Conservation (phyloP, 1,139 yeast genomes). For the Geotrichum phurueaensis region DNA sequence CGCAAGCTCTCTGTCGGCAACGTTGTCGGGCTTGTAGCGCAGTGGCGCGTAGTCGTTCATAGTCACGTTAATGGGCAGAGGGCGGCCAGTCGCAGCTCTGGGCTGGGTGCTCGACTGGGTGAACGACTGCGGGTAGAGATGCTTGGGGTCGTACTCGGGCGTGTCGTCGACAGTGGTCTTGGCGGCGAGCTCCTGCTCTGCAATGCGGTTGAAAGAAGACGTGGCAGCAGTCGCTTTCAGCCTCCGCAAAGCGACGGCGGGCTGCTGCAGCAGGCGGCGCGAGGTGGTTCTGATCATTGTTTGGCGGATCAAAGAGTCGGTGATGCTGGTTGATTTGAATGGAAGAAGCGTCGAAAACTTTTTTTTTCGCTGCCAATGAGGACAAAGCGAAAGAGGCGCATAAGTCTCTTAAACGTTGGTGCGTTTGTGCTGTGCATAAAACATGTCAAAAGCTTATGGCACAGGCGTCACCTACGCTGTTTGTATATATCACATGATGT, state of each 20-base stretch:
- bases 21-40: slow-evolving; percentile 59
- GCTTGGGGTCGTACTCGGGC: slow-evolving; percentile 19
- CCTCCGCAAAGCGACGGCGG: neutral
- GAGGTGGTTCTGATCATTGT: neutral
- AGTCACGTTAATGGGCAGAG: slow-evolving; percentile 77
- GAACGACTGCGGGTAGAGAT: slow-evolving; percentile 26
- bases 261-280: neutral
- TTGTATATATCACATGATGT: neutral
- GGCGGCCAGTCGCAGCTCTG: slow-evolving; percentile 38
- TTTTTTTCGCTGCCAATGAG: neutral
- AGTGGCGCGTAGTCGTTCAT: slow-evolving; percentile 79
- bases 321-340: neutral
- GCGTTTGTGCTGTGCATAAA: neutral
- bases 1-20: slow-evolving; percentile 56
- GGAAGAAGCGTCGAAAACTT: neutral
- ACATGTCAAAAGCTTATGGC: neutral
- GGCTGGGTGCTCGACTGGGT: slow-evolving; percentile 26
- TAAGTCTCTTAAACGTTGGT: neutral
- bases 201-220: slow-evolving; percentile 1
- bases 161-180: slow-evolving; percentile 22
- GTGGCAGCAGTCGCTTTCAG: neutral
- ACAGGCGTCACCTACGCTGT: neutral
- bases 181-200: slow-evolving; percentile 5
- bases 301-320: neutral
- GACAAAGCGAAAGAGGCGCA: neutral